Evolutionary conservation across 2,329 filamentous ascomycete species (phyloP), one percentile per base, ranked within the genome.

Genomic region (Aspergillus sp.): DNA sequence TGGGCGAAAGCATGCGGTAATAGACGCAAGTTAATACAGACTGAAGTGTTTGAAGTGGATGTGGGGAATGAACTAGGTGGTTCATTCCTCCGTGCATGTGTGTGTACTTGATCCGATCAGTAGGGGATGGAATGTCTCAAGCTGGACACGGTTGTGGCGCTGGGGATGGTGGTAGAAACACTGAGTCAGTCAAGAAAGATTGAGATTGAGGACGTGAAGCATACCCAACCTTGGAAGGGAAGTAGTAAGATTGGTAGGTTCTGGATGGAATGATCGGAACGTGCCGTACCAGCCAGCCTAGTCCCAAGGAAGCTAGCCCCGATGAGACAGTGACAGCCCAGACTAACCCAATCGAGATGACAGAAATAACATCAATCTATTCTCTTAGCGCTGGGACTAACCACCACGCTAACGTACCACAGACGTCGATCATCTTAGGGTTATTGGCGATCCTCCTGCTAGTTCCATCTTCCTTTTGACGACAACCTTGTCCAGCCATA

Each of bases 351-450:
- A 38, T 38, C 14, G 13, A 38, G 14, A 8, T 7, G 35, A 38
- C 35, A 38, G 11, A n/a, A n/a, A n/a, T 38, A 38, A 38, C 35
- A 38, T 17, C 14, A 38, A 38, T n/a, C 35, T 38, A 38, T 38
- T 38, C 16, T 38, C 16, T 38, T 38, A 38, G 35, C 35, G 35
- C 14, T n/a, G 35, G 5, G 35, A 44, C 47, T 49, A 55, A 47
- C 45, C n/a, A 46, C 10, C 11, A 42, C 40, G 40, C 53, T 59
- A 56, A 53, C 58, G 57, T 54, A 56, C 52, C 57, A 33, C 45
- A 30, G n/a, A n/a, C 47, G 59, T 58, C 59, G 59, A 61, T 61
- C 57, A 50, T 50, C 17, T 19, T 51, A 35, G 45, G 51, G 54
- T 49, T 50, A 50, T 45, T 49, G 54, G 40, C 38, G 53, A 51